phyloP scores from a whole-genome alignment of 768 basidiomycete genomes.

The Strobilomyces confusus region DNA sequence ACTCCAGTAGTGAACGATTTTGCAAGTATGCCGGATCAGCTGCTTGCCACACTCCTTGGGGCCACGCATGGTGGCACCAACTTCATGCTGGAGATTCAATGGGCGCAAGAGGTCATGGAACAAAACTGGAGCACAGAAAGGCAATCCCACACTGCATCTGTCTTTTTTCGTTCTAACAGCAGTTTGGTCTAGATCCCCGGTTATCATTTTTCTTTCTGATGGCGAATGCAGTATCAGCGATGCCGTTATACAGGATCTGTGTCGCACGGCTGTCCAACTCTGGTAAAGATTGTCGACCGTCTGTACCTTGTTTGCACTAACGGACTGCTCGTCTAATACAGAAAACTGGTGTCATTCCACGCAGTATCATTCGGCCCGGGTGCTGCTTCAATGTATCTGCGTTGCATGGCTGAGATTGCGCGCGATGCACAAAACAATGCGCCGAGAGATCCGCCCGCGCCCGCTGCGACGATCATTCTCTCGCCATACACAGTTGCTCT shows the following conservation, averaged over 20 bases:
- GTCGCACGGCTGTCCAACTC: too few relatives aligned
- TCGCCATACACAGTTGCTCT: constrained; percentile 52
- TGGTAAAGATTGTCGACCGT: constrained; percentile 32
- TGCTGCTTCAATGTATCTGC: constrained; percentile 29
- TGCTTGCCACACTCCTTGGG: constrained; percentile 35
- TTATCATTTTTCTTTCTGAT: constrained; percentile 43
- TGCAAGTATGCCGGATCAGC: too few relatives aligned
- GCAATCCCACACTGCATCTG: constrained; percentile 20
- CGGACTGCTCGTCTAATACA: constrained; percentile 14
- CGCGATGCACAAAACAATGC: constrained; percentile 42
- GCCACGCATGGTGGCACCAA: constrained; percentile 38
- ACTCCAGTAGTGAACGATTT: constrained; percentile 42
- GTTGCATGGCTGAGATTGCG: constrained; percentile 52
- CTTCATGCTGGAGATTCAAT: constrained; percentile 40
- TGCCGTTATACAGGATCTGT: too few relatives aligned
- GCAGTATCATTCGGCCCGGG: too few relatives aligned
- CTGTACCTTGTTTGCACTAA: not conserved
- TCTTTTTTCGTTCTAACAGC: not conserved
- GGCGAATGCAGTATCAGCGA: too few relatives aligned
- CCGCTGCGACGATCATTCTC: constrained; percentile 28
- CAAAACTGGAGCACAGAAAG: constrained; percentile 45
- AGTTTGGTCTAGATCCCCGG: constrained; percentile 12
- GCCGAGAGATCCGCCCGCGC: constrained; percentile 37
- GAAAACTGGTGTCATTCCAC: constrained; percentile 56
- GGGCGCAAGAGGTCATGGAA: too few relatives aligned